These are phyloP conservation scores for Collybia mongolica DNA, from an alignment of 768 basidiomycete species.

Conservation along the genomic window DNA sequence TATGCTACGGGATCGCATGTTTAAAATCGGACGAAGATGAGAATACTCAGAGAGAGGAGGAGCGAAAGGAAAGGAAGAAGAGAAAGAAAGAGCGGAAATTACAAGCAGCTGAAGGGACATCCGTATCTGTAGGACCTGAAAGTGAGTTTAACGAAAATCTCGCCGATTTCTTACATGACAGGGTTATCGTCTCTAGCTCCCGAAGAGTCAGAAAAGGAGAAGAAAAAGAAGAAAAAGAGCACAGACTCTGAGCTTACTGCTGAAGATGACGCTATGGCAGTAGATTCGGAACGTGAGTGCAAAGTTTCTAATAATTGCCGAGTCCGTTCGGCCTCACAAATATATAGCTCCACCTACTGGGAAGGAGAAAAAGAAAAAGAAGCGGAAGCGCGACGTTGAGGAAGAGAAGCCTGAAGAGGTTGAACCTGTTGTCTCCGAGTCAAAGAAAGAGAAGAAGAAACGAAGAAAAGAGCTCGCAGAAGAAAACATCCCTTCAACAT, in stretches of 20 bases:
- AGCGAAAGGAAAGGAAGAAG: slow-evolving; percentile 21
- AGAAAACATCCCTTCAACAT: slow-evolving; percentile 15
- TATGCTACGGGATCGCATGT: not conserved
- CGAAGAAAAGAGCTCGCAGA: slow-evolving; percentile 30
- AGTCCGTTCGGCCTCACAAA: too few relatives aligned
- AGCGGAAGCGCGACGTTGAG: slow-evolving; percentile 34
- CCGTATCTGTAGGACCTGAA: slow-evolving; percentile 13
- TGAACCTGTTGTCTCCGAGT: slow-evolving; percentile 14
- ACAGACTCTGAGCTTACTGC: slow-evolving; percentile 1
- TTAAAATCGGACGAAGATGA: slow-evolving; percentile 15
- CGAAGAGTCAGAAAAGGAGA: slow-evolving; percentile 22
- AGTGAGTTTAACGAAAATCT: slow-evolving; percentile 12
- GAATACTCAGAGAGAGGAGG: slow-evolving; percentile 19
- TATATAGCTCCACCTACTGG: slow-evolving; percentile 8
- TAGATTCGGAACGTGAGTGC: slow-evolving; percentile 22
- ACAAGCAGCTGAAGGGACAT: slow-evolving; percentile 9
- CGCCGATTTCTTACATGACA: too few relatives aligned
- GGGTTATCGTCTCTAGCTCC: too few relatives aligned
- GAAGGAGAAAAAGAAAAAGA: slow-evolving; percentile 37
- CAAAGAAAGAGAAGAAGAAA: slow-evolving; percentile 45
- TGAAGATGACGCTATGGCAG: slow-evolving; percentile 15
- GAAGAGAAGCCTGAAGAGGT: slow-evolving; percentile 2
- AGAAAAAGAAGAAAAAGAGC: slow-evolving; percentile 23
- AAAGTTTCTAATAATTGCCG: not conserved
- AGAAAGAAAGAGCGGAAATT: slow-evolving; percentile 17